phyloP scores from a whole-genome alignment of 192 early-diverging fungal genomes.

The Thamnidium elegans region DNA sequence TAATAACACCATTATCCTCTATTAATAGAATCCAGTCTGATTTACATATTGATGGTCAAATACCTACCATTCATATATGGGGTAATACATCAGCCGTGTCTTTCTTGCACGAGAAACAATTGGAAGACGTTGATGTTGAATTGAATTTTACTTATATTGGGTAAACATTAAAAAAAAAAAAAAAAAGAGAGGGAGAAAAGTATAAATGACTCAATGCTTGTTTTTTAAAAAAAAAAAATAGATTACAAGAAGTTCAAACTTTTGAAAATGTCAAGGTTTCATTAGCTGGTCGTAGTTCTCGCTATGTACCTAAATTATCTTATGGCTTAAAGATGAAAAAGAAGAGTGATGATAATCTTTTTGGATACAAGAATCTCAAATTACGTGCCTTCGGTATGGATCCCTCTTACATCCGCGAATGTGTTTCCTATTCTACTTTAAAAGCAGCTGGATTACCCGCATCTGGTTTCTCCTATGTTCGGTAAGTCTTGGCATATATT shows the following conservation, averaged over 20 bases:
- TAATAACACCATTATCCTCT: neutral
- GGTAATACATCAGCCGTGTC: constrained; percentile 2
- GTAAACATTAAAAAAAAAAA: neutral
- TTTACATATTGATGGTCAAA: neutral
- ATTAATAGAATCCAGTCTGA: constrained; percentile 4
- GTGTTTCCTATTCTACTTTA: neutral
- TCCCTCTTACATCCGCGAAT: constrained; percentile 13
- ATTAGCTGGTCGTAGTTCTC: constrained; percentile 15
- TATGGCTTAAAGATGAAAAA: constrained; percentile 6
- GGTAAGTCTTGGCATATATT: constrained; percentile 13
- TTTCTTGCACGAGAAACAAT: constrained; percentile 2
- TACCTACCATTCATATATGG: constrained; percentile 14
- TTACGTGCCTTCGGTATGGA: constrained; percentile 8
- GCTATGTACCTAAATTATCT: constrained; percentile 13
- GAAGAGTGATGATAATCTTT: neutral
- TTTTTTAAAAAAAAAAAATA: constrained; percentile 4
- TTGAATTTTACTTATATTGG: constrained; percentile 8
- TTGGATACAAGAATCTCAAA: constrained; percentile 7
- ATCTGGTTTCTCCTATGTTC: constrained; percentile 6
- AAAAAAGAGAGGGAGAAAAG: too few species aligned
- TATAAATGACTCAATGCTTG: neutral
- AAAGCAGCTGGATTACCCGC: constrained; percentile 4
- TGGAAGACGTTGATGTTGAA: neutral
- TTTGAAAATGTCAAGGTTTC: neutral
- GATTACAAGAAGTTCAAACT: neutral